Percentiles rank a stretch among this genome's conserved stretches.
Evolutionary conservation across 805 yeast species (phyloP).

Genomic region (Ogataea zsoltii): DNA sequence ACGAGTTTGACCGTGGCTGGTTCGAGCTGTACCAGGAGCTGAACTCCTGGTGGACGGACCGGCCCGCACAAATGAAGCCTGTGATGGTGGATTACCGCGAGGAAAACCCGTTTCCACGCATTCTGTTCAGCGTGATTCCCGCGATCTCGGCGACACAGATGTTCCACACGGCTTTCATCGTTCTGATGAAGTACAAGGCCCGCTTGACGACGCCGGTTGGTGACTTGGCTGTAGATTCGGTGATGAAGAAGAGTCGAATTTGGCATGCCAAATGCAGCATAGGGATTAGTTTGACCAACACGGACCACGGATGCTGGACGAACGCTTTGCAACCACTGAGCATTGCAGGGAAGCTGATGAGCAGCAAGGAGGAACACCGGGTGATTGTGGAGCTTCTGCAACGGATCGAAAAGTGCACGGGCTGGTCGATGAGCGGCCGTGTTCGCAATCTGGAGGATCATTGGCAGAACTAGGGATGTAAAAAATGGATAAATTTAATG

Average conservation of each 20-base stretch:
- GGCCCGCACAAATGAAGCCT: conserved; percentile 38
- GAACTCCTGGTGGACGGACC: conserved; percentile 35
- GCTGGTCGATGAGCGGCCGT: conserved; percentile 26
- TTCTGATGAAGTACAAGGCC: conserved; percentile 42
- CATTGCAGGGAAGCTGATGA: conserved; percentile 29
- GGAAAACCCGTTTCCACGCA: conserved; percentile 38
- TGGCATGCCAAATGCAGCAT: conserved; percentile 41
- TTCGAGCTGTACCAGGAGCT: conserved; percentile 39
- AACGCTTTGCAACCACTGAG: conserved; percentile 30
- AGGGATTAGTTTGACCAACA: conserved; percentile 36
- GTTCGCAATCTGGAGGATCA: conserved; percentile 24
- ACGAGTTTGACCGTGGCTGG: conserved; percentile 39
- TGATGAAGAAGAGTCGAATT: conserved; percentile 18
- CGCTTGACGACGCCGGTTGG: conserved; percentile 21
- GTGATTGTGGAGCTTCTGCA: conserved; percentile 23
- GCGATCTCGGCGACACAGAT: conserved; percentile 43
- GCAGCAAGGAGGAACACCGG: conserved; percentile 27
- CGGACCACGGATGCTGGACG: conserved; percentile 28
- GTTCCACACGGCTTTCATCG: conserved; percentile 42
- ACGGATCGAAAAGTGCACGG: conserved; percentile 25
- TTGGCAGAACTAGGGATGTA: conserved; percentile 17
- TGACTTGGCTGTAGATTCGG: conserved; percentile 11
- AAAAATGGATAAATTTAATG: too few relatives aligned
- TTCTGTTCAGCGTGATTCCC: conserved; percentile 40
- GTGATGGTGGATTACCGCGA: conserved; percentile 26